Evolutionary conservation across 352 stramenopile genomes (phyloP), one percentile per base, ranked within the genome.

Genomic region (Saprolegnia parasitica): DNA sequence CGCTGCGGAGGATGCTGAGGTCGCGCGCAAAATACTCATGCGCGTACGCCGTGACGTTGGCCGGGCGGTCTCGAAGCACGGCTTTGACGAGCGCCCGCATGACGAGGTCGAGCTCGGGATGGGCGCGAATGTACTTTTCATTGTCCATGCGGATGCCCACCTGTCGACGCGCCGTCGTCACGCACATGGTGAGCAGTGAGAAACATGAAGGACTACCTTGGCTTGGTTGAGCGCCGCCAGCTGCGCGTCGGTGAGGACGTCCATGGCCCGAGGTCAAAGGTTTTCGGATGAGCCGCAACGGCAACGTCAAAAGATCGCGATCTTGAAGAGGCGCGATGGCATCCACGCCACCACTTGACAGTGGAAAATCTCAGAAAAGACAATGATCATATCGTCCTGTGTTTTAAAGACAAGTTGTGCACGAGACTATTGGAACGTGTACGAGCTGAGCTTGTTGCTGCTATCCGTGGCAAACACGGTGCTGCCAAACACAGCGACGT

Each of bases 91-190:
- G 71, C 24, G 81, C 78, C 6, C 80, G 80, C 73, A 83, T 87
- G 65, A 85, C 72, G 55, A 83, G 86, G 65, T 73, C 73, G 32
- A 83, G 78, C 58, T 88, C 81, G 15, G 78, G 78, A 39, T 89
- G 81, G 54, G 88, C 80, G 49, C 83, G 75, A 72, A 89, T 71
- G 64, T 89, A 89, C 61, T 88, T 81, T 71, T 91, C 81, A 56
- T 88, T 91, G 71, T 91, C 80, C 76, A 91, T 85, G 57, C 83
- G 79, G 56, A 91, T 91, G 74, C 81, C 88, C 39, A 89, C 80
- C 83, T 87, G 65, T 9, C 4, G 23, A 20, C 21, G 23, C 45
- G 66, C 11, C 66, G 37, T 23, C 29, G 26, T 76, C n/a, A n/a
- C n/a, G n/a, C n/a, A n/a, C n/a, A n/a, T n/a, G n/a, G n/a, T n/a